phyloP scores from a whole-genome alignment of 169 alveolate species.

The Cryptosporidium muris region DNA sequence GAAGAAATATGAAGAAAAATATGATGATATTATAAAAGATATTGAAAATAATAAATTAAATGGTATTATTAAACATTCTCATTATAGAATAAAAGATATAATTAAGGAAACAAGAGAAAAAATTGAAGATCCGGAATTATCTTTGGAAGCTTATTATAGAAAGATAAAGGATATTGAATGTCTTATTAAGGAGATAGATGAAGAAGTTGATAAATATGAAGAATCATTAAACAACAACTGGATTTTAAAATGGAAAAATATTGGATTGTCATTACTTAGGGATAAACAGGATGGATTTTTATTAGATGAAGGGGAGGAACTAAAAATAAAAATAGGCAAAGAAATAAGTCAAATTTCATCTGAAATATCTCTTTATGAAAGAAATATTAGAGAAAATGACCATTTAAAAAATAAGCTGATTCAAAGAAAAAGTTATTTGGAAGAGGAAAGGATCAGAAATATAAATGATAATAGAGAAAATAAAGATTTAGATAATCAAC shows the following conservation, averaged over 20 bases:
- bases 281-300: slow-evolving; percentile 1
- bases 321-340: slow-evolving; percentile 18
- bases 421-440: not conserved
- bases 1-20: not conserved
- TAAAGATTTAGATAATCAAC: not conserved
- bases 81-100: slow-evolving; percentile 1
- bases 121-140: slow-evolving; percentile 13
- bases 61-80: not conserved
- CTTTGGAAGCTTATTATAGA: not conserved
- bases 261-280: not conserved
- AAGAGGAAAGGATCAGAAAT: not conserved
- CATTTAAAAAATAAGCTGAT: not conserved
- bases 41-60: slow-evolving; percentile 10
- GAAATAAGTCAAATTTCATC: slow-evolving; percentile 26
- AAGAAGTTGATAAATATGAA: not conserved
- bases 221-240: slow-evolving; percentile 4
- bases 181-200: slow-evolving; percentile 5
- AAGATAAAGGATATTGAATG: not conserved
- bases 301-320: slow-evolving; percentile 17
- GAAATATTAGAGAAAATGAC: slow-evolving; percentile 21
- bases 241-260: slow-evolving; percentile 12
- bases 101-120: not conserved
- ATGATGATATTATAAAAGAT: not conserved
- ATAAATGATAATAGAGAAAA: not conserved
- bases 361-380: not conserved